Base-by-base conservation (phyloP, 2,329 filamentous ascomycete genomes). In the Exserohilum rostratum region DNA sequence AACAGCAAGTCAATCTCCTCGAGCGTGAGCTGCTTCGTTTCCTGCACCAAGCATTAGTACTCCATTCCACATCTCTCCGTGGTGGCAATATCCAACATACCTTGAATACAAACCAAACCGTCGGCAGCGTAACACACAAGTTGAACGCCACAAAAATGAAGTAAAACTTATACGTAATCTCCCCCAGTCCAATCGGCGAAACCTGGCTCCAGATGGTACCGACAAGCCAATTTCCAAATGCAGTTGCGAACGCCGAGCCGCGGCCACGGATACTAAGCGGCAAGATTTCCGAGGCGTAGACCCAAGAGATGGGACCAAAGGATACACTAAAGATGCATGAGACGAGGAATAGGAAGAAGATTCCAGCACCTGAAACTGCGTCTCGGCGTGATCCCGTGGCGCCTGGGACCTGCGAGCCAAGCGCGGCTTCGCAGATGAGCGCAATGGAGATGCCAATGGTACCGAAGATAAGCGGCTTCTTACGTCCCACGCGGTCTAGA, bases 241-340 rank as follows among this genome's bases (percentile, higher is more conserved):
- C 82, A 0, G 83, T 85, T 0, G 83, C 82, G 57, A 86, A 85
- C 4, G 83, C 83, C 42, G 80, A 83, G 2, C 84, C 84, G 18
- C 80, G 78, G 5, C 82, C 82, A 29, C 87, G 84, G 50, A 88
- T 88, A 58, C 85, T 84, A 73, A 89, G 82, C 9, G 87, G 86
- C 71, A 75, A 72, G 55, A 89, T 84, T 69, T 89, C 87, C 13
- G 82, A 82, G 68, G 86, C 85, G 69, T 89, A 89, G 1, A 88
- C 79, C 85, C 86, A 88, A 0, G 78, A 80, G 66, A 75, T 71
- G 2, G 71, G 68, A 3, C 70, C 72, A 39, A 73, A 75, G 0
- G 68, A 71, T 20, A 66, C 61, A 10, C 64, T 69, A 60, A 75
- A 76, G 40, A 74, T 72, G 53, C 65, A 70, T 5, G 72, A 71